These are phyloP conservation scores for Talaromyces funiculosus DNA, from an alignment of 2,329 filamentous ascomycete genomes.

Conservation along the genomic window DNA sequence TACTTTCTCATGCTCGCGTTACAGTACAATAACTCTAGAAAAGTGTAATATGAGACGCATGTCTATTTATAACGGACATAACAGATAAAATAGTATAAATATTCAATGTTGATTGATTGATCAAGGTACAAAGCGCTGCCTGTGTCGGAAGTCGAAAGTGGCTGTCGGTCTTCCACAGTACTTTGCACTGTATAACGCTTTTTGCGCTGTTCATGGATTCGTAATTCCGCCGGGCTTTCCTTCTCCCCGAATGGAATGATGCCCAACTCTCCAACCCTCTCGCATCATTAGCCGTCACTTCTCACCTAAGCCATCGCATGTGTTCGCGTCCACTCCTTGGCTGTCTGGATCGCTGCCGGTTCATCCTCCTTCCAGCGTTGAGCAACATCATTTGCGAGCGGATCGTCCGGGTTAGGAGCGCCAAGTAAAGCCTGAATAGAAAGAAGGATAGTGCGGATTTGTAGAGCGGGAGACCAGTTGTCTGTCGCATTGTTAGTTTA, in stretches of 20 bases:
- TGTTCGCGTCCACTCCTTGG: conserved; percentile 82
- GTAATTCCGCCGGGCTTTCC: background rate
- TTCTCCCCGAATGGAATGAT: background rate
- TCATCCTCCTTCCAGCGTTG: conserved; percentile 98
- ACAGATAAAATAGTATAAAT: background rate
- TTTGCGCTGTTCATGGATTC: conserved; percentile 1
- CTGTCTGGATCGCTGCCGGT: conserved; percentile 83
- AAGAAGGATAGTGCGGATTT: conserved; percentile 96
- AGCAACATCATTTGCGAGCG: conserved; percentile 94
- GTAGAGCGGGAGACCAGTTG: conserved; percentile 97
- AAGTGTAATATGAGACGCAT: background rate
- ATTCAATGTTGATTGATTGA: background rate
- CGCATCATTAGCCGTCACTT: background rate
- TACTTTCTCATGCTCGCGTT: background rate
- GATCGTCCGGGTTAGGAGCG: conserved; percentile 95
- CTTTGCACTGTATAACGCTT: background rate
- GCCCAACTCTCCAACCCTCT: background rate
- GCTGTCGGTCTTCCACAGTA: background rate
- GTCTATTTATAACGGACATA: conserved; percentile 10
- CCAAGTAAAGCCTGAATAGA: conserved; percentile 96
- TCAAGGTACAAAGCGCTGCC: background rate
- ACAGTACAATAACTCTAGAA: background rate
- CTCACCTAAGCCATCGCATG: conserved; percentile 58
- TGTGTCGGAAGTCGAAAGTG: background rate
- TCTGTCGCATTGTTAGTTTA: conserved; percentile 49